Conservation (phyloP, 169 alveolate genomes). For the Plasmodium yoelii region DNA sequence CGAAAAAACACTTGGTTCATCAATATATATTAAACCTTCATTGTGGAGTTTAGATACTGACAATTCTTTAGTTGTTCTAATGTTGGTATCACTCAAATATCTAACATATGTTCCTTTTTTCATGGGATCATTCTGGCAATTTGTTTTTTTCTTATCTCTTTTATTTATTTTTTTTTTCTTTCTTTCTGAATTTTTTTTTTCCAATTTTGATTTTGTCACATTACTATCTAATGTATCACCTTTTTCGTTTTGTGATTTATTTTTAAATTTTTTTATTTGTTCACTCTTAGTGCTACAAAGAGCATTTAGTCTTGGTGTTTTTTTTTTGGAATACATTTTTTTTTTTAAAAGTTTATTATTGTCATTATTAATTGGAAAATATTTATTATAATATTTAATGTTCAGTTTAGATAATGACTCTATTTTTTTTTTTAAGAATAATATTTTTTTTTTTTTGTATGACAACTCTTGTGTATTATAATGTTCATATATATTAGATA, state of each 20-base stretch:
- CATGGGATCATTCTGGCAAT: not conserved
- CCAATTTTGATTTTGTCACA: not conserved
- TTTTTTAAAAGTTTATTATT: not conserved
- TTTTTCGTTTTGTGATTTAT: not conserved
- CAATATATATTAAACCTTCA: not conserved
- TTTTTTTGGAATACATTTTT: not conserved
- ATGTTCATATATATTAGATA: constrained; percentile 53
- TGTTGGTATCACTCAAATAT: constrained; percentile 39
- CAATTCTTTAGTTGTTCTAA: constrained; percentile 33
- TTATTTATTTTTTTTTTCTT: constrained; percentile 11
- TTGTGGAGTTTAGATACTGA: constrained; percentile 10
- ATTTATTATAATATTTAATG: constrained; percentile 15
- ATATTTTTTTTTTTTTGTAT: constrained; percentile 38
- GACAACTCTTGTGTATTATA: constrained; percentile 23
- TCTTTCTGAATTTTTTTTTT: not conserved
- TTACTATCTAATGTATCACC: not conserved
- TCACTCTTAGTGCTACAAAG: not conserved
- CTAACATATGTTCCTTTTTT: not conserved
- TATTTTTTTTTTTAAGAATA: constrained; percentile 65
- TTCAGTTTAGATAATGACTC: constrained; percentile 42
- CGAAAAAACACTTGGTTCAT: not conserved
- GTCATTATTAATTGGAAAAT: not conserved
- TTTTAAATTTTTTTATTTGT: not conserved
- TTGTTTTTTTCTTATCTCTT: constrained; percentile 1
- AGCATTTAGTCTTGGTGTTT: not conserved